Conservation (phyloP, 352 stramenopile species). For the Thalassiosira mediterranea region DNA sequence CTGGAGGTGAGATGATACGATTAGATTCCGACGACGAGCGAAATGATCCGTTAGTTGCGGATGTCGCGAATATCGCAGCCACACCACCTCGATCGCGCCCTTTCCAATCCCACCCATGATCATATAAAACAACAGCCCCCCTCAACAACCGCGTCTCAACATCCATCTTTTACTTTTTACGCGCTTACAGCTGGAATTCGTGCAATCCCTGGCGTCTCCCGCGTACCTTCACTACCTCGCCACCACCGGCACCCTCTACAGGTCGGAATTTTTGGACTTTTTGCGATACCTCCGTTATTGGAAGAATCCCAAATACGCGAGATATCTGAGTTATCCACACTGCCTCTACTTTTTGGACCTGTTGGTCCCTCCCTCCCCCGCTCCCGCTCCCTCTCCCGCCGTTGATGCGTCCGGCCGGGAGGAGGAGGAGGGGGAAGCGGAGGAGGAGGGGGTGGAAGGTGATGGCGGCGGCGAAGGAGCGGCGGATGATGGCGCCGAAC, state of each 20-base stretch:
- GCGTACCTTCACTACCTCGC: conserved; percentile 81
- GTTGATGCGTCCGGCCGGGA: not conserved
- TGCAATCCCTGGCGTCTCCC: conserved; percentile 78
- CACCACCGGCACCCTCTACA: conserved; percentile 63
- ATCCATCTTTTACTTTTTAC: conserved; percentile 2
- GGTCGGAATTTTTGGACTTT: conserved; percentile 74
- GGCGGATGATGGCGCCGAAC: no score
- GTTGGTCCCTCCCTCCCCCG: conserved; percentile 56
- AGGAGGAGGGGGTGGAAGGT: no score
- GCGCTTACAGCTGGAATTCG: conserved; percentile 73
- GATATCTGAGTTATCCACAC: conserved; percentile 77
- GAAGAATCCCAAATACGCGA: conserved; percentile 71
- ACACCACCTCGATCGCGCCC: no score
- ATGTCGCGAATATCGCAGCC: not conserved
- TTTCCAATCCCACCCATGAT: no score
- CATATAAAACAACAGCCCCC: not conserved
- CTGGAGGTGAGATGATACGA: conserved; percentile 63
- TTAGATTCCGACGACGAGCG: not conserved
- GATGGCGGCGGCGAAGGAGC: no score
- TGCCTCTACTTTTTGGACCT: conserved; percentile 82
- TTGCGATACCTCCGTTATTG: conserved; percentile 75
- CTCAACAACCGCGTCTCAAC: not conserved
- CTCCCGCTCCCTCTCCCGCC: no score
- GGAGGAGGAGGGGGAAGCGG: not conserved
- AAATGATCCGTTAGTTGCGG: not conserved